Evolutionary conservation across 2,329 filamentous ascomycete genomes (phyloP), one percentile per base, ranked within the genome.

Genomic region (Sphaerulina musiva): DNA sequence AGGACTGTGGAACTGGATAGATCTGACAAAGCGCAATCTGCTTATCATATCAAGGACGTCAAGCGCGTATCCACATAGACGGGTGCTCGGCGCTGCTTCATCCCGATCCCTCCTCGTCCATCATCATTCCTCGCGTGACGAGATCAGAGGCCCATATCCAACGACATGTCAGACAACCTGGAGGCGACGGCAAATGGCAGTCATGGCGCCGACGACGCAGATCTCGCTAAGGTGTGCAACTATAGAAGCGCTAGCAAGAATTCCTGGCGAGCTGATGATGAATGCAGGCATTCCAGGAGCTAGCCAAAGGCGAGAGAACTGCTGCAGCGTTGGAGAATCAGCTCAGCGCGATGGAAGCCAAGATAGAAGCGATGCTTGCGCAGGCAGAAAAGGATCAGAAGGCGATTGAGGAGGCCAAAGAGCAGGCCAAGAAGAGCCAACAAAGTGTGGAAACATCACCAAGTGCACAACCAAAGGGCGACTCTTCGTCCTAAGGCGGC

Each of bases 241-340:
- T 8, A n/a, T 5, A 26, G 20, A 17, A 10, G 17, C n/a, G 26
- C 29, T 20, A 9, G 12, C 29, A 7, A 34, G 12, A 17, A 4
- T 23, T 10, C 36, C 10, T n/a, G 34, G 12, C 2, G 7, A 43
- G 17, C 32, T 51, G 48, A 51, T 36, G 32, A 11, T 12, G 20
- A 10, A 32, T 6, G 40, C 61, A 78, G 76, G 75, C 76, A 36
- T 75, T 78, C 64, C 71, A 77, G 60, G 75, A 77, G 55, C 70
- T 78, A 34, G 72, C 74, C 34, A 78, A 76, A 55, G 80, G 80
- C 62, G 80, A 83, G 67, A 72, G 71, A 55, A 78, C 79, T 32
- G 80, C 80, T 5, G 70, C 76, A 29, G 77, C 75, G 17, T 67
- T 83, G 31, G 80, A 83, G 64, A 74, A 73, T 56, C 76, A 80